phyloP scores from a whole-genome alignment of 202 grass and related monocot genomes.

The Panicum hallii region DNA sequence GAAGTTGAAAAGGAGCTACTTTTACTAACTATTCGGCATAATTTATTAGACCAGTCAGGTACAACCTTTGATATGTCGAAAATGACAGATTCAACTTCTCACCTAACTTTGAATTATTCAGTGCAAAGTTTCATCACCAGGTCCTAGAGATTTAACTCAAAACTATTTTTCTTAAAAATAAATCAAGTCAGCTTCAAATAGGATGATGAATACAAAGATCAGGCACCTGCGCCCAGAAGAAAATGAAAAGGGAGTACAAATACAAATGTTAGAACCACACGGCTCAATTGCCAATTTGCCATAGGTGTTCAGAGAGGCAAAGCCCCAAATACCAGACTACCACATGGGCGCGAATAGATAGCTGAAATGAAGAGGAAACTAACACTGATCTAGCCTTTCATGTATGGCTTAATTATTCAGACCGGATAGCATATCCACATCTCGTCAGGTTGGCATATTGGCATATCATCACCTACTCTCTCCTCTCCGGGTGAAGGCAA shows the following conservation, averaged over 20 bases:
- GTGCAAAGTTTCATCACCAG: background rate
- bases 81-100: conserved; percentile 14
- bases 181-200: background rate
- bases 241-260: background rate
- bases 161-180: background rate
- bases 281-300: no score
- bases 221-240: background rate
- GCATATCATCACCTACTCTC: conserved; percentile 30
- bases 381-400: background rate
- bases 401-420: background rate
- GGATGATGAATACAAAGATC: background rate
- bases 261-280: no score
- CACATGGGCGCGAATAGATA: background rate
- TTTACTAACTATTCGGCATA: background rate
- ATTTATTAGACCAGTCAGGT: background rate
- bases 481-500: background rate
- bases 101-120: background rate
- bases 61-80: conserved; percentile 2
- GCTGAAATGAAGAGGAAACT: background rate
- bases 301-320: background rate
- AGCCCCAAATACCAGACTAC: background rate
- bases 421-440: background rate
- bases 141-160: background rate
- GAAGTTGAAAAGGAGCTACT: conserved; percentile 5
- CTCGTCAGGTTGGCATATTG: background rate